Base-by-base conservation (phyloP, 495 filamentous ascomycete genomes). In the Annulohypoxylon nitens region DNA sequence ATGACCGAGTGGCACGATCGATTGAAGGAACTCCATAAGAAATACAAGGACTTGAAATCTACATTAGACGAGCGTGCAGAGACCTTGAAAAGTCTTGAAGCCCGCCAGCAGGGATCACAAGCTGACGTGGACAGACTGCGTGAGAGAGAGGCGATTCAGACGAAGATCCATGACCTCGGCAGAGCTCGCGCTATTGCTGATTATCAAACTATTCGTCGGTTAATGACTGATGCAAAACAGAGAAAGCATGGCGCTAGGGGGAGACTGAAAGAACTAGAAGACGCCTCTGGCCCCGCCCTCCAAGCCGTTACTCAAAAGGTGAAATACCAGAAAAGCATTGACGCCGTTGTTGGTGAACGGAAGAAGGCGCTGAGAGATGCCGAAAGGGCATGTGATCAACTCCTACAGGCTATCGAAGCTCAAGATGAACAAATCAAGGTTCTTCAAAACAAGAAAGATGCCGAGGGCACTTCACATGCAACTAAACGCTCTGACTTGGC, bases 91-190 rank as follows among this genome's bases (percentile, higher is more conserved):
- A 90, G 88, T 47, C 82, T 93, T 51, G 88, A 96, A 75, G 82
- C 83, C 6, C 89, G 93, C 7, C 96, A 98, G 78, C 88, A 92
- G 65, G 87, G 88, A 69, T 88, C 94, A 41, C 88, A 92, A 73
- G 91, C 90, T 6, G 95, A 97, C 75, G 94, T 98, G 4, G 90
- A 96, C 69, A 88, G 93, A 71, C 86, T 97, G 73, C 86, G 89
- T 26, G 92, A 98, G 75, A 86, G 95, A 61, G 86, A 90, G 47
- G 81, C 86, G 16, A 88, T 97, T 20, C 83, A 92, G 72, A 77
- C 85, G 60, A 89, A 85, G 20, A 86, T 96, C n/a, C 83, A 88
- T 23, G 81, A 90, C 36, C 84, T 97, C 36, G 86, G 93, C 70
- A 85, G 85, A 25, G 81, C 88, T 8, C 88, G 89, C 16, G 90